Conservation (phyloP, 495 filamentous ascomycete species). For the Aspergillus diversus region DNA sequence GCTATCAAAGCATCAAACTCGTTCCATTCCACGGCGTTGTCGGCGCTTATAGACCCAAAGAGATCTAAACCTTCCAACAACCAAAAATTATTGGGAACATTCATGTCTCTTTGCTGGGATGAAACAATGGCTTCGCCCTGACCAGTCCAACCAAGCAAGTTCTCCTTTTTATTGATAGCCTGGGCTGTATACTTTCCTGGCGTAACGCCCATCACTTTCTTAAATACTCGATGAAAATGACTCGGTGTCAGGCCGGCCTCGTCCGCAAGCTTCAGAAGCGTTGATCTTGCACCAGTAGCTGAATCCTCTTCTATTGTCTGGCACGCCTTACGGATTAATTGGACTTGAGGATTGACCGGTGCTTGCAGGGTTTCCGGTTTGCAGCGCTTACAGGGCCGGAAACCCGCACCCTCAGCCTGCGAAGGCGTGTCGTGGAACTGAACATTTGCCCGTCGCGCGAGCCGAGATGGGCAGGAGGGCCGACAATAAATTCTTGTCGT, state of each 20-base stretch:
- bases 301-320: conserved; percentile 33
- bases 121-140: neutral
- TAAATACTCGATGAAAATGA: conserved; percentile 67
- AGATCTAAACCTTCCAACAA: conserved; percentile 19
- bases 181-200: conserved; percentile 57
- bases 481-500: conserved; percentile 69
- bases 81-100: conserved; percentile 9
- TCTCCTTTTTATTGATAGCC: neutral
- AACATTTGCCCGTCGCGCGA: conserved; percentile 65
- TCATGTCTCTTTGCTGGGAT: conserved; percentile 25
- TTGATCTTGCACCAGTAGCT: conserved; percentile 40
- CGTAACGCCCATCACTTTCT: conserved; percentile 60
- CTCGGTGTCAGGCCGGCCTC: conserved; percentile 59
- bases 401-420: conserved; percentile 59
- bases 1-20: conserved; percentile 44
- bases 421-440: conserved; percentile 58
- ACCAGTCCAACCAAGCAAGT: neutral
- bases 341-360: conserved; percentile 45
- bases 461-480: conserved; percentile 61
- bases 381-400: conserved; percentile 67
- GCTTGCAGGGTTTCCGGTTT: conserved; percentile 49
- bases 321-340: conserved; percentile 52
- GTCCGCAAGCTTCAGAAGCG: conserved; percentile 53
- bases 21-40: conserved; percentile 35
- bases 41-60: conserved; percentile 15